Percentiles rank a stretch among this genome's conserved stretches.
Conservation (phyloP, 495 filamentous ascomycete species). For the Talaromyces trachyspermus region DNA sequence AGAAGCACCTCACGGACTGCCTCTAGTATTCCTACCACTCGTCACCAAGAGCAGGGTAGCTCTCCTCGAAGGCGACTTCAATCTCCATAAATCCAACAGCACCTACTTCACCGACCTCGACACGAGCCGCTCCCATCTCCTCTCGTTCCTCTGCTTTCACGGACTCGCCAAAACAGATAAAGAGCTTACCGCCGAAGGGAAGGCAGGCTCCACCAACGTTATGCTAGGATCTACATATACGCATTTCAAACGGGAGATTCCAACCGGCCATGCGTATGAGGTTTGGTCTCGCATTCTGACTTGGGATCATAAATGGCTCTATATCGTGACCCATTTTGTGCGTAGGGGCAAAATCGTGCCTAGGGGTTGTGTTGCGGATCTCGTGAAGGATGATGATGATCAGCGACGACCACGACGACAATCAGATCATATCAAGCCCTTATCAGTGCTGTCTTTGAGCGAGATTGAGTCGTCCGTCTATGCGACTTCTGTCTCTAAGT, state of each 20-base stretch:
- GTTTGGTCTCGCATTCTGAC: conserved; percentile 50
- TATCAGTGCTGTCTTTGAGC: not conserved
- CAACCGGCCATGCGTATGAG: conserved; percentile 48
- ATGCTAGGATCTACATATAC: conserved; percentile 47
- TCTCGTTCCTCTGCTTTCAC: conserved; percentile 39
- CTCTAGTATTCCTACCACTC: conserved; percentile 10
- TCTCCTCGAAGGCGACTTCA: conserved; percentile 42
- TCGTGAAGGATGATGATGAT: not conserved
- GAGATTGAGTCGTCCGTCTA: conserved; percentile 32
- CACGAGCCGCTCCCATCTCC: conserved; percentile 44
- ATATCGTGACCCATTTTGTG: conserved; percentile 59
- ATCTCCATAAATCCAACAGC: conserved; percentile 51
- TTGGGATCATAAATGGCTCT: conserved; percentile 68
- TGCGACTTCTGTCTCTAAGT: conserved; percentile 63
- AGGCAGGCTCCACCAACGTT: conserved; percentile 23
- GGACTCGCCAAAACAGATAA: conserved; percentile 29
- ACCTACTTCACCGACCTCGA: conserved; percentile 60
- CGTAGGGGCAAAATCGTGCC: conserved; percentile 36
- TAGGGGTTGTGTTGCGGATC: conserved; percentile 1
- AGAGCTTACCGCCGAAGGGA: conserved; percentile 14
- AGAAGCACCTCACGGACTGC: too few species aligned
- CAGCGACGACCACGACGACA: not conserved
- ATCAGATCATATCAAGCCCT: not conserved
- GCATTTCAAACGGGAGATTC: conserved; percentile 48
- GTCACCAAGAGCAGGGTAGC: conserved; percentile 3